Base-by-base conservation (phyloP, 1,284 basidiomycete species). In the Tylopilus orsonianus region DNA sequence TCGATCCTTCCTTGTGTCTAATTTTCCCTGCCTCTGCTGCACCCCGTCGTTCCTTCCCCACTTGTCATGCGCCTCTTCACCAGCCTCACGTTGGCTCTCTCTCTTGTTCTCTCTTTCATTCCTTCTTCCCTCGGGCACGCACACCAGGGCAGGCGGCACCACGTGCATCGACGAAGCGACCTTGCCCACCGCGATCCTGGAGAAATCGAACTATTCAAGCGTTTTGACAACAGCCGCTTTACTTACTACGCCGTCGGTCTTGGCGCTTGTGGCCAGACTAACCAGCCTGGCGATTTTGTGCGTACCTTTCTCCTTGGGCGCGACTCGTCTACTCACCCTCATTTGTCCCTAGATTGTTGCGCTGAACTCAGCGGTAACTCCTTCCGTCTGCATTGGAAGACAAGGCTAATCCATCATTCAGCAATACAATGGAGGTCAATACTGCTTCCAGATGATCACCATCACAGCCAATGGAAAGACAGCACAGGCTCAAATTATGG, bases 391-490 rank as follows among this genome's bases (percentile, higher is more conserved):
- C 26, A 30, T 46, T 22, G 18, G 6, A 42, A 9, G 14, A 27
- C 23, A 16, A 6, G 8, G 24, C 46, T 61, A 23, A 67, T 38
- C 8, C 32, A 19, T 27, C 20, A 40, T 20, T 33, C 46, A 79
- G 77, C 68, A 73, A 68, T 79, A 54, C 49, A 60, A 61, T 18
- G 22, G 42, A 30, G 71, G 72, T n/a, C 56, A 69, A 13, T 50
- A 75, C 45, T 88, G 86, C 61, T 74, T 71, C 62, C 67, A 79
- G 65, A 56, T 50, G 39, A 79, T 88, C 60, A 74, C 75, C 39
- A 83, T 88, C 60, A 69, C 72, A 3, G 73, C 66, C 65, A 67
- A 72, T 46, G 82, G 81, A 50, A 78, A 78, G 65, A 67, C 75
- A 8, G 52, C 72, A 6, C 51, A 58, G 10, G 86, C 85, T 2